Base-by-base conservation (phyloP, 192 early-diverging fungal genomes). In the Dissophora globulifera region DNA sequence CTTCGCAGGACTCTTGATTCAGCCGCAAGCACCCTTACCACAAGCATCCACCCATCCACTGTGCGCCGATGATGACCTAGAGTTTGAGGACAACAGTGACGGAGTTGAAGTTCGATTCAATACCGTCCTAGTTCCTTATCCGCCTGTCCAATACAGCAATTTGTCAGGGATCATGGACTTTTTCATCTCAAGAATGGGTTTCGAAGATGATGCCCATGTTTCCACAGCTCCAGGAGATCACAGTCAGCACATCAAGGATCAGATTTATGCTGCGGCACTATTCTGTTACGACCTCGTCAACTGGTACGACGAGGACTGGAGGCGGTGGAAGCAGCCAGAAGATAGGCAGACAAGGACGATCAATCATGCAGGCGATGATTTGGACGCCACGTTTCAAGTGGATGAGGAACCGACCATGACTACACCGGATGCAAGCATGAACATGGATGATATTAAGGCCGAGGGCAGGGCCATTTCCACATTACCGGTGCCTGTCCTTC, bases 291-390 rank as follows among this genome's bases (percentile, higher is more conserved):
- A 83, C 62, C 50, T 87, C 5, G 76, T 80, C 26, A 85, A 85
- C 57, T 84, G 72, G 82, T 72, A 78, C 51, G 83, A 87, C 40
- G 84, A 85, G 31, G 83, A 87, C 41, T 87, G 86, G 86, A 76
- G 79, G 58, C 48, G 67, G 35, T 81, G 75, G 81, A 69, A 27
- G 19, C 52, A 58, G 12, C 22, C 33, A 17, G 56, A 45, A 31
- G 53, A 62, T 29, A 22, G 22, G 11, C 20, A 56, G 32, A 32
- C 50, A 31, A 45, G 27, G 20, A 50, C 38, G 11, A 35, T 56
- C 3, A 50, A 23, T 61, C 47, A 12, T 6, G 51, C 35, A 3
- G 23, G 31, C 3, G 20, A 16, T 3, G 51, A 64, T 40, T 59
- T 27, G 3, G 62, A 78, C 15, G 35, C 57, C n/a, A 19, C 53